Percentiles rank a stretch among this genome's conserved stretches.
Conservation (phyloP, 805 yeast genomes). For the Metschnikowia vanudenii region DNA sequence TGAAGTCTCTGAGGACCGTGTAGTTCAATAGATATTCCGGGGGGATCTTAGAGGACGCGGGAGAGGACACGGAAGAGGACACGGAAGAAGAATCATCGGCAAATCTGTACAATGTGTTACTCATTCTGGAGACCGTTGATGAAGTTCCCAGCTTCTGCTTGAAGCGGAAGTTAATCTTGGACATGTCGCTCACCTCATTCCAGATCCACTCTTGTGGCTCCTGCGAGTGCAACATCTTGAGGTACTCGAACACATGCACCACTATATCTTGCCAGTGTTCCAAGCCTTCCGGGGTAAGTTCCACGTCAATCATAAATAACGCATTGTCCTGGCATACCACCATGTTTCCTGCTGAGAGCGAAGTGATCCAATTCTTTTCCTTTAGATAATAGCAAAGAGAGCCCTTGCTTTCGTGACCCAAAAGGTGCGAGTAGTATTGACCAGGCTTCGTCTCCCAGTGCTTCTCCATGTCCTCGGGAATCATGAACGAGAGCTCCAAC, state of each 20-base stretch:
- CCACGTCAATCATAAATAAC: constrained; percentile 66
- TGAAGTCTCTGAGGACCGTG: constrained; percentile 56
- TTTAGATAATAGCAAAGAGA: constrained; percentile 73
- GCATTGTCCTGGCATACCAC: constrained; percentile 66
- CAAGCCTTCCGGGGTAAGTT: constrained; percentile 73
- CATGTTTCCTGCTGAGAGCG: constrained; percentile 69
- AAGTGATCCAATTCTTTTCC: constrained; percentile 71
- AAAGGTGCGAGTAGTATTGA: constrained; percentile 70
- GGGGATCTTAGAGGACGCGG: constrained; percentile 48
- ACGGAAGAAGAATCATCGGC: constrained; percentile 19
- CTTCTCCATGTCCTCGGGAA: constrained; percentile 68
- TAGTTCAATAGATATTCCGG: constrained; percentile 59
- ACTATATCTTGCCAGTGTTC: constrained; percentile 60
- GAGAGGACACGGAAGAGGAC: too few relatives aligned
- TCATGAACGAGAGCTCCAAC: constrained; percentile 63
- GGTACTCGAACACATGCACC: constrained; percentile 65
- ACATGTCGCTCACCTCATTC: constrained; percentile 69
- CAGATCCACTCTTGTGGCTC: constrained; percentile 78
- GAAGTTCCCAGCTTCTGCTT: constrained; percentile 74
- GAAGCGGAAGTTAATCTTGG: constrained; percentile 72
- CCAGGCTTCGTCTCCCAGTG: constrained; percentile 68
- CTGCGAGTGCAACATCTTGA: constrained; percentile 52
- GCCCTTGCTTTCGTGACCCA: constrained; percentile 93
- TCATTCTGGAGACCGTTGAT: constrained; percentile 66
- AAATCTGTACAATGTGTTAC: constrained; percentile 57